These are phyloP conservation scores for Aspergillus sp. DNA, from an alignment of 2,329 filamentous ascomycete species.

Conservation along the genomic window DNA sequence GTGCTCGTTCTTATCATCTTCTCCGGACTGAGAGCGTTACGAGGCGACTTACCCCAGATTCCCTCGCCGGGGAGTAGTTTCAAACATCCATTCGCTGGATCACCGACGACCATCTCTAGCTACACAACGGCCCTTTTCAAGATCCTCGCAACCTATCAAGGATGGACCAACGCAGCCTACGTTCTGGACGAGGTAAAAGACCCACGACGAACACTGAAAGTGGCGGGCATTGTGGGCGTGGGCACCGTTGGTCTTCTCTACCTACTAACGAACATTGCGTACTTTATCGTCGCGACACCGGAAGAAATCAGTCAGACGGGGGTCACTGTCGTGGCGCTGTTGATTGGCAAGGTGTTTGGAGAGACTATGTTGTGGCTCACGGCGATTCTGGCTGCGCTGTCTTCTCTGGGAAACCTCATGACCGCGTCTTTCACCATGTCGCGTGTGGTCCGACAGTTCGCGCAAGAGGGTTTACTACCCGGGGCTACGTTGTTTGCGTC, in stretches of 20 bases:
- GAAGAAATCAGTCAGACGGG: constrained; percentile 41
- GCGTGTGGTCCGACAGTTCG: constrained; percentile 63
- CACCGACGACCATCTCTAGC: constrained; percentile 55
- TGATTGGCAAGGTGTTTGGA: constrained; percentile 46
- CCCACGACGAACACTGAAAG: constrained; percentile 62
- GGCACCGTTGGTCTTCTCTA: constrained; percentile 59
- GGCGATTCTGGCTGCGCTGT: constrained; percentile 56
- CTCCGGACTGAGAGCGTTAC: constrained; percentile 60
- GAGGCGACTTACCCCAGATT: constrained; percentile 56
- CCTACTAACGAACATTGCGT: constrained; percentile 65
- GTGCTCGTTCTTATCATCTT: constrained; percentile 65
- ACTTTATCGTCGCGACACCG: constrained; percentile 54
- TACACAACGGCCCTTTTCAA: constrained; percentile 72
- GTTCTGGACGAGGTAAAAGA: constrained; percentile 62
- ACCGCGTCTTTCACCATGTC: constrained; percentile 68
- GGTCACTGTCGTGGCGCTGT: constrained; percentile 41
- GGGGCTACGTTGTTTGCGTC: constrained; percentile 62
- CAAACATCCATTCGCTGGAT: constrained; percentile 61
- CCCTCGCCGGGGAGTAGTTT: constrained; percentile 61
- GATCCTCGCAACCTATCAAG: constrained; percentile 66
- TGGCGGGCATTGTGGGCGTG: constrained; percentile 62
- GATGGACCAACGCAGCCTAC: constrained; percentile 33
- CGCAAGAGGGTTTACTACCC: constrained; percentile 64
- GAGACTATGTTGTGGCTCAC: constrained; percentile 51
- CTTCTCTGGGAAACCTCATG: constrained; percentile 66